These are phyloP conservation scores for Beta vulgaris DNA, from an alignment of 148 eudicot species.

Conservation along the genomic window DNA sequence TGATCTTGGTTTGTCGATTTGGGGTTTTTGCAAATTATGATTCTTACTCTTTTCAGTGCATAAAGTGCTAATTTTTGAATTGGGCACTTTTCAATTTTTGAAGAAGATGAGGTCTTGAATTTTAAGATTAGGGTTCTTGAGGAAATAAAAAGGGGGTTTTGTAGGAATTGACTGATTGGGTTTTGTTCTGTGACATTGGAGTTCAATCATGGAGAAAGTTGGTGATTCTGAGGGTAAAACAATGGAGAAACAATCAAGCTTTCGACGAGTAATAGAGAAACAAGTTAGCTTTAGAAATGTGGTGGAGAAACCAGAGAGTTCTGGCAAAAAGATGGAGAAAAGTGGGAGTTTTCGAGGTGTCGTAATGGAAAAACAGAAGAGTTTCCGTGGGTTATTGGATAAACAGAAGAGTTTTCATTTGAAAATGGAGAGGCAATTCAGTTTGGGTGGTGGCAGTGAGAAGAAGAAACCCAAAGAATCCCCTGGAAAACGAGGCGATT, in stretches of 20 bases:
- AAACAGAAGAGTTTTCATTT: constrained; percentile 67
- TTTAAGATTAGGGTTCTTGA: constrained; percentile 12
- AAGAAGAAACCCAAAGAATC: constrained; percentile 71
- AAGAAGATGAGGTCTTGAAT: constrained; percentile 16
- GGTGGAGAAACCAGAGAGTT: not conserved
- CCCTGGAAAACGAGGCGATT: constrained; percentile 87
- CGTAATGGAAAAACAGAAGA: constrained; percentile 52
- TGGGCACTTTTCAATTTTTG: constrained; percentile 18
- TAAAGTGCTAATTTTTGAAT: constrained; percentile 13
- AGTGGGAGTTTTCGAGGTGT: constrained; percentile 34
- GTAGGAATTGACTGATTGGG: not conserved
- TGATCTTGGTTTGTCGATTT: constrained; percentile 10
- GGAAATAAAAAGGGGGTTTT: constrained; percentile 2
- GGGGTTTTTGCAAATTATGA: constrained; percentile 16
- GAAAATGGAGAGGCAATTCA: constrained; percentile 73
- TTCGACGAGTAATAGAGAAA: constrained; percentile 29
- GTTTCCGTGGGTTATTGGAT: constrained; percentile 60
- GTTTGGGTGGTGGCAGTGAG: constrained; percentile 68
- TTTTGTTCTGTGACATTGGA: constrained; percentile 4
- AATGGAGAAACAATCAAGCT: constrained; percentile 30
- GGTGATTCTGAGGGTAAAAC: constrained; percentile 12
- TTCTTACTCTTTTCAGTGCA: not conserved
- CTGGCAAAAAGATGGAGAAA: constrained; percentile 27
- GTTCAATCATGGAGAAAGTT: constrained; percentile 33
- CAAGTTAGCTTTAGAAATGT: constrained; percentile 13